Evolutionary conservation across 495 filamentous ascomycete genomes (phyloP), one percentile per base, ranked within the genome.

Genomic region (Penicillium manginii): DNA sequence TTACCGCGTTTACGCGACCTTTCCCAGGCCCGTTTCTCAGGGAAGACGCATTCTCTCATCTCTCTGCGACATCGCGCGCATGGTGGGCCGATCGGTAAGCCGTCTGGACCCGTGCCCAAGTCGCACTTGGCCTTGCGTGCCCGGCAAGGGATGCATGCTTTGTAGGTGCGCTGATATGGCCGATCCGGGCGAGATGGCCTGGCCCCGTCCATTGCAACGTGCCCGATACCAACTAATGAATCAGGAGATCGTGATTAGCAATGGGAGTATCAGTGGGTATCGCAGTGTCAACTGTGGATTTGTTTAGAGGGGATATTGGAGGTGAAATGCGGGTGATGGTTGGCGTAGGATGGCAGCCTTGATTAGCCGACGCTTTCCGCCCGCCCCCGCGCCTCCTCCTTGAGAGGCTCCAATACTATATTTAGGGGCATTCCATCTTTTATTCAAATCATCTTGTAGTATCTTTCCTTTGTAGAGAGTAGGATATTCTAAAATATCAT

Each of bases 31-130:
- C 74, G 79, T 77, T 83, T 96, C 91, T 73, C 91, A 74, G 87
- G 96, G 74, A 98, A 98, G 67, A 86, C 91, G 78, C 94, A 98
- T 59, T 93, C 86, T 71, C 93, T 92, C 76, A 87, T 79, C 70
- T 98, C 94, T 52, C 94, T 85, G 19, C 91, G 86, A 75, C 94
- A 98, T 65, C 94, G 84, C 50, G 91, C 90, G 69, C 94, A 98
- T 2, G 94, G 94, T 52, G 94, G 94, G 54, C 93, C 91, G 71
- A 91, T 85, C n/a, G 93, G 91, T 47, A 73, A 56, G 0, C 76
- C 76, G 61, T 92, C 88, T 70, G 94, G 88, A 59, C 93, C 91
- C n/a, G 66, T 67, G 4, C 73, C 72, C 29, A 80, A 58, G 21
- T 80, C 76, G 58, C 77, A 80, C 63, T 78, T 80, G 23, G 77